Evolutionary conservation across 257 asterid species (phyloP).

Genomic region (Nicotiana undulata): DNA sequence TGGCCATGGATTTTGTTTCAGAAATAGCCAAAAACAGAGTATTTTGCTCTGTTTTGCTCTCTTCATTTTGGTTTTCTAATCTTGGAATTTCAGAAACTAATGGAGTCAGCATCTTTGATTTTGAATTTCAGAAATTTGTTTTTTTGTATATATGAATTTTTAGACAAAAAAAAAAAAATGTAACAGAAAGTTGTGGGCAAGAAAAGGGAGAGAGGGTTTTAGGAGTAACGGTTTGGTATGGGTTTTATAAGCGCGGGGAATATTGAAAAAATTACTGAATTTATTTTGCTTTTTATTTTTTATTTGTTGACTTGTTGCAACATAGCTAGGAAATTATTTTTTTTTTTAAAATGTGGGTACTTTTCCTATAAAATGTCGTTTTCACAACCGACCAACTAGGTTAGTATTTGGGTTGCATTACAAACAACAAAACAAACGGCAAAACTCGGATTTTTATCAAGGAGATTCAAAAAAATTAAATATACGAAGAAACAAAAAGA

Average conservation of each 20-base stretch:
- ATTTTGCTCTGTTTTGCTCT: neutral
- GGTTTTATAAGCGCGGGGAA: neutral
- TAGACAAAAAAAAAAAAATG: neutral
- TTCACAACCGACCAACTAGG: neutral
- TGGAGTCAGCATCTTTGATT: neutral
- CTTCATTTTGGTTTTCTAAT: neutral
- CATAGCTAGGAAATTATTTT: neutral
- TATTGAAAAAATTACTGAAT: neutral
- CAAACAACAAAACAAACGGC: too few species aligned
- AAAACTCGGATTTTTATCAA: too few species aligned
- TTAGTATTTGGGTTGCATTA: neutral
- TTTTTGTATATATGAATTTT: neutral
- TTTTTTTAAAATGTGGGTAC: neutral
- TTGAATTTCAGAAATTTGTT: neutral
- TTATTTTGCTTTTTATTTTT: neutral
- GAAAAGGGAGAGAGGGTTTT: neutral
- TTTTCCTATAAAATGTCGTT: neutral
- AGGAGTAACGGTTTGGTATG: neutral
- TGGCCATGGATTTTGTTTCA: conserved; percentile 3
- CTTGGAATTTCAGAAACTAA: neutral
- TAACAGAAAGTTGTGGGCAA: conserved; percentile 5
- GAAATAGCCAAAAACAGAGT: neutral
- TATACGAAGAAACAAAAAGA: too few species aligned
- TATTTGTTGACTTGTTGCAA: neutral
- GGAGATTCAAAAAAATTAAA: too few species aligned